A percentile compares a stretch with the other conserved stretches of the same genome.
Evolutionary conservation across 176 grass and related monocot genomes (phyloP).

Genomic region (Elymus sibiricus): DNA sequence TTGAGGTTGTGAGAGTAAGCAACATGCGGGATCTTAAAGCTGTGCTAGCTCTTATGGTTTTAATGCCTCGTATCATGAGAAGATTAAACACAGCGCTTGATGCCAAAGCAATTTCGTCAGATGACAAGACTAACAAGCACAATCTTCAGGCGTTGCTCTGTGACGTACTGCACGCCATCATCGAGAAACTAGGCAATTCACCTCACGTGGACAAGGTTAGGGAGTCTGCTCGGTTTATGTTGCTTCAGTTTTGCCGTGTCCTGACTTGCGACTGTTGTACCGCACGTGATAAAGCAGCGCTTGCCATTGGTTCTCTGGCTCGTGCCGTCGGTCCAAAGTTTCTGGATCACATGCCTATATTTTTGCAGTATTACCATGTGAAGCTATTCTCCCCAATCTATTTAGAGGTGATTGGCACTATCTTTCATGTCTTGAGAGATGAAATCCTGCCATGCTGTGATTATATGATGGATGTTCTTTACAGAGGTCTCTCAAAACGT

Average conservation of each 20-base stretch:
- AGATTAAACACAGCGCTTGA: constrained; percentile 72
- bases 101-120: constrained; percentile 57
- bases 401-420: constrained; percentile 81
- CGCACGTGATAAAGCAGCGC: constrained; percentile 91
- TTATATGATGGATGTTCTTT: constrained; percentile 73
- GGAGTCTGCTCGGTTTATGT: constrained; percentile 47
- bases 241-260: constrained; percentile 74
- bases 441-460: constrained; percentile 78
- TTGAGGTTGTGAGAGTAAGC: constrained; percentile 82
- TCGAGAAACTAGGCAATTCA: constrained; percentile 66
- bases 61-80: constrained; percentile 73
- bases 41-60: constrained; percentile 39
- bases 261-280: constrained; percentile 72
- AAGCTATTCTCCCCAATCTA: constrained; percentile 84
- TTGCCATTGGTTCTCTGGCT: constrained; percentile 79
- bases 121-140: constrained; percentile 72
- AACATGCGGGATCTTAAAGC: constrained; percentile 36
- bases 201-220: not conserved
- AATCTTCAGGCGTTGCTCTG: constrained; percentile 78
- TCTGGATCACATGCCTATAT: constrained; percentile 68
- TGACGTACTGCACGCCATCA: constrained; percentile 73
- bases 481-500: constrained; percentile 69
- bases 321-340: constrained; percentile 76
- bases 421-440: constrained; percentile 76
- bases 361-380: constrained; percentile 83